Percentiles rank a stretch among this genome's conserved stretches.
These are phyloP conservation scores for Bipolaris cookei DNA, from an alignment of 2,329 filamentous ascomycete species.

Conservation along the genomic window DNA sequence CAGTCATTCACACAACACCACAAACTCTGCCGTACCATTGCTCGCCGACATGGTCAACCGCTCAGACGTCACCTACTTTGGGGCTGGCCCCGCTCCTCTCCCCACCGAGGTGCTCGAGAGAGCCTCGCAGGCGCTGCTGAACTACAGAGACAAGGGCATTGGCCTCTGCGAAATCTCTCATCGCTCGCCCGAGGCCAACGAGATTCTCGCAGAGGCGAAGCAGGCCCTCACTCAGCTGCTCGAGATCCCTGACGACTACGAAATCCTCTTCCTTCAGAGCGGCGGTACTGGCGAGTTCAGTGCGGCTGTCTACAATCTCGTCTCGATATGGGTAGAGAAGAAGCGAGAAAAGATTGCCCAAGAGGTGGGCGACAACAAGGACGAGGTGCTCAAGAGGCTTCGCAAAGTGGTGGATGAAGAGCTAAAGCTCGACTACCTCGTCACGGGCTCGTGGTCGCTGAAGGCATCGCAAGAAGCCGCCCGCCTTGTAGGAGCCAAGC, in stretches of 20 bases:
- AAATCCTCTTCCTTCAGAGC: constrained; percentile 85
- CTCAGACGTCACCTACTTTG: constrained; percentile 82
- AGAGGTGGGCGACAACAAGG: constrained; percentile 62
- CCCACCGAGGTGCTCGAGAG: constrained; percentile 80
- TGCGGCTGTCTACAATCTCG: constrained; percentile 82
- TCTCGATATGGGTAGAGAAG: constrained; percentile 79
- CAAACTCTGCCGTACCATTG: constrained; percentile 2
- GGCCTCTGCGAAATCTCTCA: constrained; percentile 91
- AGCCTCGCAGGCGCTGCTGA: constrained; percentile 77
- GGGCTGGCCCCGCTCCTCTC: constrained; percentile 86
- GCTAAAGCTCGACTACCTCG: constrained; percentile 84
- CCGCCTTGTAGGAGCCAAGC: constrained; percentile 75
- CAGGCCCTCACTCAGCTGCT: constrained; percentile 74
- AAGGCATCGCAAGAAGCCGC: constrained; percentile 87
- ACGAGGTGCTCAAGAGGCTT: constrained; percentile 65
- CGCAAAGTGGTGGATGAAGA: constrained; percentile 70
- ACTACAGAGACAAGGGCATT: constrained; percentile 81
- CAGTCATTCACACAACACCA: not conserved
- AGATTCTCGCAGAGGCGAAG: constrained; percentile 81
- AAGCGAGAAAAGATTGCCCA: constrained; percentile 66
- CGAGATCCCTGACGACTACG: constrained; percentile 84
- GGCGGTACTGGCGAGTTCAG: constrained; percentile 88
- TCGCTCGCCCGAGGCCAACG: constrained; percentile 76
- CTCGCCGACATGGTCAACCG: constrained; percentile 68
- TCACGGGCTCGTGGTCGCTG: constrained; percentile 88